Conservation (phyloP, 371 early-diverging fungal species). For the Rhizopus microsporus region DNA sequence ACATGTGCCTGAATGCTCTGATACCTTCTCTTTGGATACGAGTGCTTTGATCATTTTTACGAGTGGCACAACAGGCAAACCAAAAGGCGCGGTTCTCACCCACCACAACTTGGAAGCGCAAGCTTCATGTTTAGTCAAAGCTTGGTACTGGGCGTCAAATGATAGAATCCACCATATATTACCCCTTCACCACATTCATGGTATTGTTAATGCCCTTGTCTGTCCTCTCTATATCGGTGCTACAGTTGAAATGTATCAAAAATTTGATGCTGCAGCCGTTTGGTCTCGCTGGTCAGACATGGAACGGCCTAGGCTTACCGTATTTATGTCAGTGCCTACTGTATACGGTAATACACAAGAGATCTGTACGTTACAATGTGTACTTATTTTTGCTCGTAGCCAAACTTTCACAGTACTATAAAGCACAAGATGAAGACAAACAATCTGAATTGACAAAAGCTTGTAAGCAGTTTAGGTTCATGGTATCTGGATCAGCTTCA, state of each 20-base stretch:
- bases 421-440: constrained; percentile 22
- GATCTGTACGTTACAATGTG: neutral
- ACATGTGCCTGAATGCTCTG: neutral
- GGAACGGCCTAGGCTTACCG: constrained; percentile 39
- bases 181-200: constrained; percentile 88
- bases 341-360: constrained; percentile 60
- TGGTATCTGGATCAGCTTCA: constrained; percentile 80
- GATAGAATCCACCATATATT: constrained; percentile 80
- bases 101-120: constrained; percentile 69
- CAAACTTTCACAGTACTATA: constrained; percentile 56
- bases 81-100: constrained; percentile 83
- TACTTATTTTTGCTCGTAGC: constrained; percentile 32
- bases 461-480: constrained; percentile 72
- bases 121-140: constrained; percentile 59
- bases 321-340: constrained; percentile 91
- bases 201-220: constrained; percentile 62
- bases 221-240: constrained; percentile 73
- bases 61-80: constrained; percentile 76
- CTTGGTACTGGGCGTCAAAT: constrained; percentile 69
- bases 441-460: constrained; percentile 42
- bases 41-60: constrained; percentile 83
- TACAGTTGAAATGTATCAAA: constrained; percentile 72
- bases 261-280: constrained; percentile 63
- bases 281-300: constrained; percentile 62
- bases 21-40: constrained; percentile 18